Conservation (phyloP, 352 stramenopile species). For the Phytophthora colocasiae region DNA sequence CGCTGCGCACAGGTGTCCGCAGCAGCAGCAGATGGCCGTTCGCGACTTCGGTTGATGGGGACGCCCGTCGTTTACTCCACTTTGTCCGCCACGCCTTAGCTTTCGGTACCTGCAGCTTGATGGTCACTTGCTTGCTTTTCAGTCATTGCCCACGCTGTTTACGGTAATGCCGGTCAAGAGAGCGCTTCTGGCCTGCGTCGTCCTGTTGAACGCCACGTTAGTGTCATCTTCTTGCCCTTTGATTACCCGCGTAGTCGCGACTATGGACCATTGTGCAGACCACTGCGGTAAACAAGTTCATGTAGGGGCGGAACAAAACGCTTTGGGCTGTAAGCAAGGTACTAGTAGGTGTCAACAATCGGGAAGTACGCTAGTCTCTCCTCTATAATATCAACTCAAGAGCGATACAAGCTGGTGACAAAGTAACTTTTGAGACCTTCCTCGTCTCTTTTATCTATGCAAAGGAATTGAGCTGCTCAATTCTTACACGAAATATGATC, state of each 20-base stretch:
- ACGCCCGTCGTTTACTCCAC: conserved; percentile 23
- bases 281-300: conserved; percentile 18
- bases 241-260: conserved; percentile 13
- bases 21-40: conserved; percentile 20
- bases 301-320: conserved; percentile 11
- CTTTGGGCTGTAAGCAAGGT: no score
- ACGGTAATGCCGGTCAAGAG: conserved; percentile 18
- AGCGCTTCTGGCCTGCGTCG: conserved; percentile 14
- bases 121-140: conserved; percentile 19
- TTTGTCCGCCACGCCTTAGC: background rate
- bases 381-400: no score
- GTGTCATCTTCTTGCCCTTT: conserved; percentile 9
- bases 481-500: conserved; percentile 6
- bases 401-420: background rate
- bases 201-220: conserved; percentile 10
- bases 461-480: background rate
- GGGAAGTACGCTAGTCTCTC: no score
- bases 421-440: conserved; percentile 4
- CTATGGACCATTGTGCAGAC: conserved; percentile 10
- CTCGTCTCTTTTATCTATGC: background rate
- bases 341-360: no score
- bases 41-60: conserved; percentile 13
- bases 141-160: conserved; percentile 18
- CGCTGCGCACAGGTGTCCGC: conserved; percentile 20
- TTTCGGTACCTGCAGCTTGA: conserved; percentile 7